These are phyloP conservation scores for Cyclotella sp. DNA, from an alignment of 108 stramenopile genomes.

Conservation along the genomic window DNA sequence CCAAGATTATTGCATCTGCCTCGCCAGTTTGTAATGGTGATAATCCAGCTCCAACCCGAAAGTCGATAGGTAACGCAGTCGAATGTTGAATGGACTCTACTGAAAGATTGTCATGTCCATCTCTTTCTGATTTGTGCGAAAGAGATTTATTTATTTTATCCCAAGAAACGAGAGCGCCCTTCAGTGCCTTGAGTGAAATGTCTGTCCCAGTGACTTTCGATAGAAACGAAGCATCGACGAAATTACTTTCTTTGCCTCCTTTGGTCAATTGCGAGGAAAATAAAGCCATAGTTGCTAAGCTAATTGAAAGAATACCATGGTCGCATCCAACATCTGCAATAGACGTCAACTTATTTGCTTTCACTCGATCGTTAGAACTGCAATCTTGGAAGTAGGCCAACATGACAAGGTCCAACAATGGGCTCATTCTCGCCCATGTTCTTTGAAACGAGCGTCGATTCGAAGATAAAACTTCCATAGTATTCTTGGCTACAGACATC, in stretches of 20 bases:
- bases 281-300: slow-evolving; percentile 65
- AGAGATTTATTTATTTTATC: slow-evolving; percentile 2
- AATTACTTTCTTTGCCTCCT: slow-evolving; percentile 6
- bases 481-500: slow-evolving; percentile 32
- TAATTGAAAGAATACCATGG: slow-evolving; percentile 75
- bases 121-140: background rate
- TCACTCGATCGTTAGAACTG: background rate
- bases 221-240: slow-evolving; percentile 22
- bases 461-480: slow-evolving; percentile 46
- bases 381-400: slow-evolving; percentile 1
- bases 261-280: slow-evolving; percentile 1
- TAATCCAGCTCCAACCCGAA: slow-evolving; percentile 77
- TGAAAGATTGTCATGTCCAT: background rate
- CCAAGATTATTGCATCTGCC: slow-evolving; percentile 76
- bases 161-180: slow-evolving; percentile 52
- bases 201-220: slow-evolving; percentile 74
- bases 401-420: slow-evolving; percentile 38
- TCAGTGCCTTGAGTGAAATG: slow-evolving; percentile 63
- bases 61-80: slow-evolving; percentile 57
- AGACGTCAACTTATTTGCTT: slow-evolving; percentile 13
- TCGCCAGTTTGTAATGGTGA: slow-evolving; percentile 56
- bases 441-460: slow-evolving; percentile 40
- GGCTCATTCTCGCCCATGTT: slow-evolving; percentile 44
- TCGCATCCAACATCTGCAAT: slow-evolving; percentile 84
- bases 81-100: background rate